Percentiles rank a stretch among this genome's conserved stretches.
Evolutionary conservation across 2,329 filamentous ascomycete genomes (phyloP).

Genomic region (Colletotrichum lini): DNA sequence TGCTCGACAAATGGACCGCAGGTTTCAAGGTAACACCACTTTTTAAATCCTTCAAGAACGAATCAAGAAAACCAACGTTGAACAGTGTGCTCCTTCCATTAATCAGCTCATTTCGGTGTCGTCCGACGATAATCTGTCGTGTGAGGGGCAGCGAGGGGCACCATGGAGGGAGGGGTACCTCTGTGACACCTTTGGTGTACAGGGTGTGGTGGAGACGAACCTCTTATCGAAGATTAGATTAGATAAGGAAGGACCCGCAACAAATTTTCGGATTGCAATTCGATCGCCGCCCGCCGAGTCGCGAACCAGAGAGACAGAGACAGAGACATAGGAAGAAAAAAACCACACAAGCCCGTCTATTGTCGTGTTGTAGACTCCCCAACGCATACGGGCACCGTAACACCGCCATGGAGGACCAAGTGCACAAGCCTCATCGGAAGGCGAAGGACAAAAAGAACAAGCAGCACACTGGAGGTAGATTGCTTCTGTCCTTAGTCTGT

Average conservation of each 20-base stretch:
- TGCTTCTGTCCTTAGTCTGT: neutral
- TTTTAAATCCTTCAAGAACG: no score
- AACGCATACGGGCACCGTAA: slow-evolving; percentile 23
- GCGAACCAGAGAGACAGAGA: slow-evolving; percentile 20
- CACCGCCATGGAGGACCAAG: slow-evolving; percentile 82
- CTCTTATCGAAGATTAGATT: slow-evolving; percentile 28
- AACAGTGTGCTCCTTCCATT: neutral
- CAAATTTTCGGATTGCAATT: slow-evolving; percentile 33
- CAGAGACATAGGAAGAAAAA: slow-evolving; percentile 15
- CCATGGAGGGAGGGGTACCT: slow-evolving; percentile 1
- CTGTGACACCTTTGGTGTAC: neutral
- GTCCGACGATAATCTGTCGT: neutral
- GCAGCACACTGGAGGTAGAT: slow-evolving; percentile 69
- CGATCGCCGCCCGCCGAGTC: slow-evolving; percentile 28
- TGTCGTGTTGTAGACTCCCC: slow-evolving; percentile 22
- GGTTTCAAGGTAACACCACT: no score
- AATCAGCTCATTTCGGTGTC: neutral
- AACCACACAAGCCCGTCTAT: slow-evolving; percentile 3
- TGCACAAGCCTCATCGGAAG: slow-evolving; percentile 87
- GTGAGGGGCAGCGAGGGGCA: neutral
- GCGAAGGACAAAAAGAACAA: slow-evolving; percentile 88
- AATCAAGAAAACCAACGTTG: no score
- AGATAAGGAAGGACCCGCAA: slow-evolving; percentile 32
- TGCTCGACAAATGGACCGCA: neutral
- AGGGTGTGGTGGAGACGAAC: neutral